A percentile compares a stretch with the other conserved stretches of the same genome.
Conservation (phyloP, 371 early-diverging fungal species). For the Rhizomucor miehei region DNA sequence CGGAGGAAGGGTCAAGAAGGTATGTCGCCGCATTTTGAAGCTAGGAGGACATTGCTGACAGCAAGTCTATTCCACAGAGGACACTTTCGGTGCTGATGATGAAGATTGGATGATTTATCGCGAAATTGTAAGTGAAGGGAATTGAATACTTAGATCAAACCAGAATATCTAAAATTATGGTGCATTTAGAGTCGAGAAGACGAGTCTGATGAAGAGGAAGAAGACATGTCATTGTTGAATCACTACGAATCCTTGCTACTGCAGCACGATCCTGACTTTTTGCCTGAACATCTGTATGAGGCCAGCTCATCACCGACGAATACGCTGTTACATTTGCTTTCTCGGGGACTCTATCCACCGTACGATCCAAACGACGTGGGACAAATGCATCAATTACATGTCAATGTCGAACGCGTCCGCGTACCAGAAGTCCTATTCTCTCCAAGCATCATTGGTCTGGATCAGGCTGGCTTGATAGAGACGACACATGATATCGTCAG, state of each 20-base stretch:
- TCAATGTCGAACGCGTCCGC: slow-evolving; percentile 85
- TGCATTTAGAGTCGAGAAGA: slow-evolving; percentile 71
- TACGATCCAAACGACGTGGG: slow-evolving; percentile 67
- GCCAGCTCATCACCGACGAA: slow-evolving; percentile 46
- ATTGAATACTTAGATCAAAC: too few species aligned
- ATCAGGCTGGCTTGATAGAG: slow-evolving; percentile 85
- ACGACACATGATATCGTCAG: slow-evolving; percentile 66
- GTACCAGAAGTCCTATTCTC: slow-evolving; percentile 89
- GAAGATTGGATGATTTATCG: slow-evolving; percentile 91
- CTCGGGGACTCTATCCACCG: slow-evolving; percentile 55
- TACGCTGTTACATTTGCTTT: slow-evolving; percentile 46
- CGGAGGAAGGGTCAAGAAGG: slow-evolving; percentile 59
- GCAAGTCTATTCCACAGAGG: slow-evolving; percentile 47
- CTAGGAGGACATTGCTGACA: too few species aligned
- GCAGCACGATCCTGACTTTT: slow-evolving; percentile 72
- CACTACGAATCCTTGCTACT: slow-evolving; percentile 70
- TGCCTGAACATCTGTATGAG: slow-evolving; percentile 52
- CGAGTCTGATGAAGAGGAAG: slow-evolving; percentile 84
- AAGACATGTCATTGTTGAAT: slow-evolving; percentile 60
- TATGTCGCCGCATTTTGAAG: too few species aligned
- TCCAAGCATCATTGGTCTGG: slow-evolving; percentile 81
- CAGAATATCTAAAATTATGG: neutral
- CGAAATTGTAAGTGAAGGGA: slow-evolving; percentile 66
- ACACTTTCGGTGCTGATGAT: slow-evolving; percentile 91
- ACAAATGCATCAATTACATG: slow-evolving; percentile 75